Evolutionary conservation across 495 filamentous ascomycete genomes (phyloP), one percentile per base, ranked within the genome.

Genomic region (Neurospora discreta): DNA sequence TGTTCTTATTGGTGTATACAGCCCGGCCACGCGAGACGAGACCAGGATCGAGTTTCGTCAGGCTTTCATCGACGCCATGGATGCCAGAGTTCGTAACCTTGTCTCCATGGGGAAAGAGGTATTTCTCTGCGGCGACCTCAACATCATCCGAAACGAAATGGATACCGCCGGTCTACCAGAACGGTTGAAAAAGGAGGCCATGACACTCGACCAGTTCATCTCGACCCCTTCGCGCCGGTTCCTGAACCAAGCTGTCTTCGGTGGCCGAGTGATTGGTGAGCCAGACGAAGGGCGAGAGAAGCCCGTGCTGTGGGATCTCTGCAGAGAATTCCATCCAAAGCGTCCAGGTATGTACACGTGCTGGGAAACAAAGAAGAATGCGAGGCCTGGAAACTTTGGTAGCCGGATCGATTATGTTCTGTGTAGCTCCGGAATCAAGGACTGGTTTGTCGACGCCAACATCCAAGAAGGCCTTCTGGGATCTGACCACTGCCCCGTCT

Each of bases 401-500:
- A 89, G 92, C 41, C 85, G 95, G 39, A 98, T 99, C 70, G 95
- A 99, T 77, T 98, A 97, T 80, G 89, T 99, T 39, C 85, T 98
- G 8, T 95, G 93, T 78, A 94, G 88, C 73, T 82, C 90, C 46
- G 86, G 87, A 41, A 95, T 97, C 89, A 91, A 89, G 74, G 81
- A 86, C 71, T 98, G 94, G 94, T 92, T 97, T 77, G 82, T 79
- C 38, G 91, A 92, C 70, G 88, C 92, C n/a, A 93, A 98, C 75
- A 98, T 98, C 39, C 95, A 98, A 77, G 94, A 98, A 80, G 95
- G 95, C 4, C 83, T 99, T 10, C 89, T 97, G 86, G 95, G 95
- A 13, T 99, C 95, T 0, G 95, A 99, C 76, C 95, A 99, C 79
- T 99, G 95, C 75, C 95, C 95, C 0, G 95, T 99, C 5, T 98